Conservation (phyloP, 2,329 filamentous ascomycete genomes). For the Diplodia seriata region DNA sequence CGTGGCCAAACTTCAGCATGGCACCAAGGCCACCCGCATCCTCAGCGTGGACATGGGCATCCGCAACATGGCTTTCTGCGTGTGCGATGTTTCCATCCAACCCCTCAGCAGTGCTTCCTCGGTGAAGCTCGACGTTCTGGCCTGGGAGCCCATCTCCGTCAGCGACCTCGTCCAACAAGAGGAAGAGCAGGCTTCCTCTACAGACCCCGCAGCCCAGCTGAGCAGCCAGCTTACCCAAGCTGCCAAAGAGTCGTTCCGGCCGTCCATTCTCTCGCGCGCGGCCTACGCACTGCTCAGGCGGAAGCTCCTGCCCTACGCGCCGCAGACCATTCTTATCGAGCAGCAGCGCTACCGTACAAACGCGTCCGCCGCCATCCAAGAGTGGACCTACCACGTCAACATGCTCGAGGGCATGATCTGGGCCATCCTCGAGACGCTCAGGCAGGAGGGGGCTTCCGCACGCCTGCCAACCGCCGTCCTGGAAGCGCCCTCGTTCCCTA, state of each 20-base stretch:
- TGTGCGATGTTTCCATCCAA: slow-evolving; percentile 54
- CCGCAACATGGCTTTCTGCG: slow-evolving; percentile 77
- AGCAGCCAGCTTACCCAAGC: slow-evolving; percentile 17
- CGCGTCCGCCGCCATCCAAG: slow-evolving; percentile 70
- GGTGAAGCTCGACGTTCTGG: slow-evolving; percentile 18
- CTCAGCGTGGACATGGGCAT: slow-evolving; percentile 87
- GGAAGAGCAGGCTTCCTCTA: slow-evolving; percentile 6
- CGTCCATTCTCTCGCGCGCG: slow-evolving; percentile 59
- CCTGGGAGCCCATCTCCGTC: slow-evolving; percentile 30
- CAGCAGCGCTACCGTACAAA: slow-evolving; percentile 69
- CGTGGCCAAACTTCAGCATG: slow-evolving; percentile 19
- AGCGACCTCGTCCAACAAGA: slow-evolving; percentile 15
- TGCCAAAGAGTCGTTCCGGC: slow-evolving; percentile 57
- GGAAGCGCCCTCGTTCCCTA: not conserved
- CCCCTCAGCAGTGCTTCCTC: not conserved
- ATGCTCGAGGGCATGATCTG: slow-evolving; percentile 83
- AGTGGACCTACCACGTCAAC: slow-evolving; percentile 86
- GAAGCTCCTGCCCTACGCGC: slow-evolving; percentile 60
- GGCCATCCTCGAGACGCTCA: slow-evolving; percentile 68
- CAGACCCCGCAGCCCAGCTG: slow-evolving; percentile 8
- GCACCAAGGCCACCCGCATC: slow-evolving; percentile 54
- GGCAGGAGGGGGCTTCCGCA: slow-evolving; percentile 42
- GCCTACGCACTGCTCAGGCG: slow-evolving; percentile 63
- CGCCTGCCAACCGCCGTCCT: not conserved
- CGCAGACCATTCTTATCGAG: slow-evolving; percentile 75